Percentiles rank a stretch among this genome's conserved stretches.
Evolutionary conservation across 805 yeast species (phyloP).

Genomic region (Kregervanrija pseudodelftensis): DNA sequence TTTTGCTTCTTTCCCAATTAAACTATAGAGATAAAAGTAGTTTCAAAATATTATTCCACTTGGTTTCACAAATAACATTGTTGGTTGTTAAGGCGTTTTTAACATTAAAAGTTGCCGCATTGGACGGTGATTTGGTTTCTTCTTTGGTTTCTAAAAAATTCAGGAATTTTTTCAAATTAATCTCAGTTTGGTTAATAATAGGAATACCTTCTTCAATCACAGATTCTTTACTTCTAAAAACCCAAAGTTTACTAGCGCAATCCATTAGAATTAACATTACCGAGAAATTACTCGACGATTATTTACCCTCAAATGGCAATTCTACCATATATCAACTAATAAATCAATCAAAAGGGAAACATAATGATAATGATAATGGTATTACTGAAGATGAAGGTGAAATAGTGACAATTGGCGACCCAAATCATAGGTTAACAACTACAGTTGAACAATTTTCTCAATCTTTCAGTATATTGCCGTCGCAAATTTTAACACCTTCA

Average conservation of each 20-base stretch:
- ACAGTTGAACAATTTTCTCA: constrained; percentile 70
- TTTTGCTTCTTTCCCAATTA: constrained; percentile 12
- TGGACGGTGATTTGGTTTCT: constrained; percentile 83
- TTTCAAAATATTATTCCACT: constrained; percentile 14
- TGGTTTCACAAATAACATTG: constrained; percentile 49
- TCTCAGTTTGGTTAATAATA: constrained; percentile 71
- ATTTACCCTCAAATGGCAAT: constrained; percentile 60
- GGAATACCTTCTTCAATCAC: constrained; percentile 84
- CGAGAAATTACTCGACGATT: constrained; percentile 54
- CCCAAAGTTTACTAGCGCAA: constrained; percentile 50
- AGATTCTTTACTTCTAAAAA: constrained; percentile 60
- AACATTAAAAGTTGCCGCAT: constrained; percentile 73
- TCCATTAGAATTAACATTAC: constrained; percentile 61
- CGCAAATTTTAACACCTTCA: constrained; percentile 77
- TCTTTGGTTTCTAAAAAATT: constrained; percentile 68
- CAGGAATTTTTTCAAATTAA: constrained; percentile 50
- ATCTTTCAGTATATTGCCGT: constrained; percentile 67
- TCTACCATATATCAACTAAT: constrained; percentile 71
- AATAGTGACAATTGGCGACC: constrained; percentile 44
- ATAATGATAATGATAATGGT: not conserved
- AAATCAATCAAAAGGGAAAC: constrained; percentile 28
- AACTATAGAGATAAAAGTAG: constrained; percentile 9
- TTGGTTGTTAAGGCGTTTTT: constrained; percentile 63
- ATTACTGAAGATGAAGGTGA: not conserved
- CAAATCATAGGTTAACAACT: constrained; percentile 77